Evolutionary conservation across 306 rosid genomes (phyloP).

Genomic region (Prunus fruticosa): DNA sequence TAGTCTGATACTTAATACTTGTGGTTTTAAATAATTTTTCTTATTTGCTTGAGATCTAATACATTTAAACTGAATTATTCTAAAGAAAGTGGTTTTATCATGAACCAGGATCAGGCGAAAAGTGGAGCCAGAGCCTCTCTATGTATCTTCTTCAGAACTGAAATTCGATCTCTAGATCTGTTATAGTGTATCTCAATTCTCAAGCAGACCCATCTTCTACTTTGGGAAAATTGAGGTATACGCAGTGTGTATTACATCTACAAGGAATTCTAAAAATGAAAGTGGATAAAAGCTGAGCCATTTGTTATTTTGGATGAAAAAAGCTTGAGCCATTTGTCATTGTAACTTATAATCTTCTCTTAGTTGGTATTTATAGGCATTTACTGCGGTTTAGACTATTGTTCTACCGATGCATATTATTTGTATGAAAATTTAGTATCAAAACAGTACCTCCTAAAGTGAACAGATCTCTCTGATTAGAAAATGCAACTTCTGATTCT

Average conservation of each 20-base stretch:
- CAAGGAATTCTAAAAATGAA: not conserved
- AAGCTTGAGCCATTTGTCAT: not conserved
- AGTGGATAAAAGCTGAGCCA: not conserved
- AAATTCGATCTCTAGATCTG: not conserved
- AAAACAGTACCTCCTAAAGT: too few species aligned
- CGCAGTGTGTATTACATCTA: not conserved
- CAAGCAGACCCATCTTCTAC: not conserved
- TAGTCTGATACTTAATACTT: not conserved
- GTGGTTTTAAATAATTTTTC: not conserved
- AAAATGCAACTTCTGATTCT: too few species aligned
- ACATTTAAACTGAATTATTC: not conserved
- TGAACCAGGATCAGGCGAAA: slow-evolving; percentile 75
- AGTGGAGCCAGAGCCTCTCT: slow-evolving; percentile 78
- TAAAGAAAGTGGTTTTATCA: slow-evolving; percentile 15
- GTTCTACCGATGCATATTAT: too few species aligned
- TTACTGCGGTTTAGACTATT: not conserved
- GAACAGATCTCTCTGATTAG: too few species aligned
- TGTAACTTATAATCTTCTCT: not conserved
- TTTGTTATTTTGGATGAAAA: not conserved
- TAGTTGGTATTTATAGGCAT: not conserved
- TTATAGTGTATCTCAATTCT: not conserved
- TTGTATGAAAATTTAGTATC: too few species aligned
- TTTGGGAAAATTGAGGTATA: not conserved
- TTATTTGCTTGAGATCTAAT: not conserved
- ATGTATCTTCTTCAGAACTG: slow-evolving; percentile 34